Evolutionary conservation across 768 basidiomycete genomes (phyloP).

Genomic region (Gautieria morchelliformis): DNA sequence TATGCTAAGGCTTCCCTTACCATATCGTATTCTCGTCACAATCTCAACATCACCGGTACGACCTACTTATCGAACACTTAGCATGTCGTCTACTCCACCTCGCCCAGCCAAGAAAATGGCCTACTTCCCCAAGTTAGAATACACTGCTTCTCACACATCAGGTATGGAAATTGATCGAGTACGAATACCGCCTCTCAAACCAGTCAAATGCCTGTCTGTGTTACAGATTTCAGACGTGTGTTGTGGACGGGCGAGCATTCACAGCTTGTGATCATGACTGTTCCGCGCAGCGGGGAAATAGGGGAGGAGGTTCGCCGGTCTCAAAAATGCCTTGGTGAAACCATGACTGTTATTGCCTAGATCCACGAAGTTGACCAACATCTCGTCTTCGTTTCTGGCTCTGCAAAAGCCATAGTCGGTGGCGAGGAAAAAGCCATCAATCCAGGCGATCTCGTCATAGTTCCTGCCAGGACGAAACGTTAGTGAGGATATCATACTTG

Average conservation of each 20-base stretch:
- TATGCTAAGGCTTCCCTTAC: no score
- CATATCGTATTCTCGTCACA: no score
- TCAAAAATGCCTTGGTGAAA: neutral
- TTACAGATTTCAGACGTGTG: conserved; percentile 25
- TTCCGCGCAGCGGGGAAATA: conserved; percentile 29
- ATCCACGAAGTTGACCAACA: conserved; percentile 28
- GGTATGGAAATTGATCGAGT: neutral
- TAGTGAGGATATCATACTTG: conserved; percentile 8
- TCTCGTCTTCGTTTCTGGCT: conserved; percentile 26
- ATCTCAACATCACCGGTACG: no score
- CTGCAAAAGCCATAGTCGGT: conserved; percentile 25
- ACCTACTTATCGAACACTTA: neutral
- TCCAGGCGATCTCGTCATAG: conserved; percentile 28
- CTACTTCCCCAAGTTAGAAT: conserved; percentile 21
- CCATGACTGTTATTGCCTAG: conserved; percentile 7
- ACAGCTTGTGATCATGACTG: conserved; percentile 30
- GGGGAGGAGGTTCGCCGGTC: conserved; percentile 22
- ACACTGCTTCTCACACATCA: conserved; percentile 14
- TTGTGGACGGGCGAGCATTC: conserved; percentile 24
- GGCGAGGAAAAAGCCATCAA: conserved; percentile 28
- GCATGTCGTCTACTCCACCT: neutral
- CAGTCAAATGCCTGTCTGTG: neutral
- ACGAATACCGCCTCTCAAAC: neutral
- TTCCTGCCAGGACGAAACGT: conserved; percentile 29
- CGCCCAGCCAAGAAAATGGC: conserved; percentile 17